Conservation (phyloP, 73 alveolate genomes). For the Urostyla sp. region DNA sequence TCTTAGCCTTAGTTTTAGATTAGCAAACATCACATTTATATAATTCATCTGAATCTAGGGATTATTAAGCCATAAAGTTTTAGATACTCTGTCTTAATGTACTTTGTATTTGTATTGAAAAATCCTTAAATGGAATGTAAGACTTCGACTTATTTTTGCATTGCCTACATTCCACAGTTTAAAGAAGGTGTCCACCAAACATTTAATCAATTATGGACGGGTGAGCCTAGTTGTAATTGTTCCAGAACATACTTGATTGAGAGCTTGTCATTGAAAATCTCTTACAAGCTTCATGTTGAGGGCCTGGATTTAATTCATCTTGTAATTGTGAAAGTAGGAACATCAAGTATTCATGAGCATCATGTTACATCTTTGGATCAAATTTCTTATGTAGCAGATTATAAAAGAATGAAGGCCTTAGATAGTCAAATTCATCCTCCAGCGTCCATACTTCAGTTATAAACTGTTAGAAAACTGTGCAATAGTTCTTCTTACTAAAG, state of each 20-base stretch:
- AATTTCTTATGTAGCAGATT: conserved; percentile 17
- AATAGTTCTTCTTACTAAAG: conserved; percentile 8
- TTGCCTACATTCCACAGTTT: conserved; percentile 27
- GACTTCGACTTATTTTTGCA: conserved; percentile 26
- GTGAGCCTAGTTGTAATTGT: conserved; percentile 23
- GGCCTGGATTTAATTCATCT: conserved; percentile 58
- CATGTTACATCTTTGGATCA: conserved; percentile 7
- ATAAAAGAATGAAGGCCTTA: conserved; percentile 47
- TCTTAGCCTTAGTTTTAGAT: conserved; percentile 44
- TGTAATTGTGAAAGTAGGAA: conserved; percentile 19
- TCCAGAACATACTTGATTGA: conserved; percentile 30
- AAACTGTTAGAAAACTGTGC: not conserved
- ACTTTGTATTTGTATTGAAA: not conserved
- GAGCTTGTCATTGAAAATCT: conserved; percentile 46
- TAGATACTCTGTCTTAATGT: not conserved
- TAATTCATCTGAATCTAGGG: conserved; percentile 34
- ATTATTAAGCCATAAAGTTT: conserved; percentile 25
- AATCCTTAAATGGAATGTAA: conserved; percentile 41
- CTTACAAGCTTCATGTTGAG: conserved; percentile 27
- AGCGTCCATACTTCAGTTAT: not conserved
- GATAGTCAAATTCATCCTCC: conserved; percentile 24
- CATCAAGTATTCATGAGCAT: conserved; percentile 59
- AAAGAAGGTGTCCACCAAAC: conserved; percentile 27
- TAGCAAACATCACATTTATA: conserved; percentile 20
- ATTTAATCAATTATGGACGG: conserved; percentile 47